These are phyloP conservation scores for Ceratobasidium sp. DNA, from an alignment of 1,284 basidiomycete species.

Conservation along the genomic window DNA sequence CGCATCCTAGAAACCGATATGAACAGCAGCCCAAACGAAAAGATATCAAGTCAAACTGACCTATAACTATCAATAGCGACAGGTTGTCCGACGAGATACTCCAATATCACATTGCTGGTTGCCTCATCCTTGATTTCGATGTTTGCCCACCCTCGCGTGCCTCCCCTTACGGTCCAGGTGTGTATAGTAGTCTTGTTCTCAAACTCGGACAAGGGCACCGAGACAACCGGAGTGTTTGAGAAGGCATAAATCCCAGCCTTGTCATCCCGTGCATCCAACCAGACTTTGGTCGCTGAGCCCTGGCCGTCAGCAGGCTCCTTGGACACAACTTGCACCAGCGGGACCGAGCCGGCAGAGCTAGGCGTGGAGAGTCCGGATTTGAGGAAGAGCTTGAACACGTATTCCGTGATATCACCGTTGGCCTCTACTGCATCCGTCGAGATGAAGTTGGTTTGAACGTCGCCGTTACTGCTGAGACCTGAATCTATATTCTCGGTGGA, in stretches of 20 bases:
- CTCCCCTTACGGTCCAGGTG: constrained; percentile 33
- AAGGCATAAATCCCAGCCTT: constrained; percentile 10
- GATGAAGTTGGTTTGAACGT: constrained; percentile 25
- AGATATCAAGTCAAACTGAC: neutral
- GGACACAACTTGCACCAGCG: constrained; percentile 26
- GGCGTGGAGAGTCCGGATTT: neutral
- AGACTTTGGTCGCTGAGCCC: constrained; percentile 22
- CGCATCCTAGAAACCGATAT: neutral
- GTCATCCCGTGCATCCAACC: neutral
- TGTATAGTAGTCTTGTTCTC: constrained; percentile 17
- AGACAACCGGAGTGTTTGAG: constrained; percentile 12
- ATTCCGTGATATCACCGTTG: constrained; percentile 4
- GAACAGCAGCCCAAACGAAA: neutral
- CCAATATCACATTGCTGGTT: neutral
- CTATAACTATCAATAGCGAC: constrained; percentile 13
- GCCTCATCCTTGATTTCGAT: constrained; percentile 27
- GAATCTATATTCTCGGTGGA: constrained; percentile 12
- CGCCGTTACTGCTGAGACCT: neutral
- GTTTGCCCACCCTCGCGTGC: constrained; percentile 8
- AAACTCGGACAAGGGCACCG: constrained; percentile 2
- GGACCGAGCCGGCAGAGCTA: neutral
- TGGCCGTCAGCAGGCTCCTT: constrained; percentile 21
- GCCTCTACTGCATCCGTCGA: constrained; percentile 1
- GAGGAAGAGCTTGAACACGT: constrained; percentile 28
- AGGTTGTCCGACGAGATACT: neutral